Conservation (phyloP, 441 rosid genomes). For the Hura crepitans region DNA sequence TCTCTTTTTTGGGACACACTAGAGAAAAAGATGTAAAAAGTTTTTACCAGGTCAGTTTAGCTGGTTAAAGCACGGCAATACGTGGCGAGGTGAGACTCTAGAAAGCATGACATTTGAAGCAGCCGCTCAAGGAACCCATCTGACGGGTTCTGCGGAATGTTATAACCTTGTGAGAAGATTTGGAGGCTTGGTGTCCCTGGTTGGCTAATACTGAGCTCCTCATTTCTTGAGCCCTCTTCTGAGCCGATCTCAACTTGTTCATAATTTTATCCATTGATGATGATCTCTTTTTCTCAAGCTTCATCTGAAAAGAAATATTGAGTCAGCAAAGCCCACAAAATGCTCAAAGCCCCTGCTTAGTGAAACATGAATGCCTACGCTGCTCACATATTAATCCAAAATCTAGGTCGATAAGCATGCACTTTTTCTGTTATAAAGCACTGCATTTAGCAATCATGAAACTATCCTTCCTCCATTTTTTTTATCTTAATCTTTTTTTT, state of each 20-base stretch:
- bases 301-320: constrained; percentile 59
- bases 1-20: background rate
- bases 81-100: constrained; percentile 24
- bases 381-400: background rate
- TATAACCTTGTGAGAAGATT: constrained; percentile 38
- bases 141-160: constrained; percentile 54
- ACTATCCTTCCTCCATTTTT: background rate
- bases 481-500: background rate
- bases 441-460: constrained; percentile 3
- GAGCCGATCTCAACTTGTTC: constrained; percentile 80
- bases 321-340: constrained; percentile 14
- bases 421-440: constrained; percentile 7
- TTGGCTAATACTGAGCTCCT: constrained; percentile 57
- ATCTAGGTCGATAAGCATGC: background rate
- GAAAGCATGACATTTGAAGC: constrained; percentile 39
- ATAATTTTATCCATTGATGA: constrained; percentile 87
- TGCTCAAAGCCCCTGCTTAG: constrained; percentile 4
- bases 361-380: constrained; percentile 5
- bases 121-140: constrained; percentile 54
- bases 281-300: constrained; percentile 87
- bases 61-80: constrained; percentile 6
- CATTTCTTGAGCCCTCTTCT: constrained; percentile 91
- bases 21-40: background rate
- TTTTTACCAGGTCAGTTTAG: constrained; percentile 28
- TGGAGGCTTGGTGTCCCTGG: constrained; percentile 44